Conservation (phyloP, 2,329 filamentous ascomycete species). For the Neoascochyta sp. region DNA sequence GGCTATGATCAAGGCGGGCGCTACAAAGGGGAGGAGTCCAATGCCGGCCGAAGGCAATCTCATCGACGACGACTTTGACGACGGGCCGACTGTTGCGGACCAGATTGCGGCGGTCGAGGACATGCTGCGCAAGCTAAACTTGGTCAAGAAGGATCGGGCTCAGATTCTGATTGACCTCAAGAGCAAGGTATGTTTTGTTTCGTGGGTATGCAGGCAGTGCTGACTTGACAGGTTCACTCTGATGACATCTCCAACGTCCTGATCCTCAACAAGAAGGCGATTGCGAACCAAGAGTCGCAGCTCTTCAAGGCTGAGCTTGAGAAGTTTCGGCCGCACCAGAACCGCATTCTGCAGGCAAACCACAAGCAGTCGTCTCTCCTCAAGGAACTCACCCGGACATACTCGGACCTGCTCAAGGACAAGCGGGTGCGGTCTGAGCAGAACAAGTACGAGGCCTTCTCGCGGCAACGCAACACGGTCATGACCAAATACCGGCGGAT, state of each 20-base stretch:
- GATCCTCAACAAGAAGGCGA: conserved; percentile 96
- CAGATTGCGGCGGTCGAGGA: conserved; percentile 89
- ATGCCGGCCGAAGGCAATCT: conserved; percentile 70
- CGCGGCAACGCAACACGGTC: conserved; percentile 74
- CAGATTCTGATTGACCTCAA: conserved; percentile 96
- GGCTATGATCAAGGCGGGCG: conserved; percentile 74
- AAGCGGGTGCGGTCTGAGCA: conserved; percentile 91
- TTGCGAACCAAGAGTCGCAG: conserved; percentile 85
- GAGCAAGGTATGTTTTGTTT: conserved; percentile 78
- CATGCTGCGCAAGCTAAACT: conserved; percentile 81
- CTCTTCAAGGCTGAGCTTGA: conserved; percentile 96
- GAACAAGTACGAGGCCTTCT: conserved; percentile 88
- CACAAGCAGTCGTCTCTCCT: conserved; percentile 93
- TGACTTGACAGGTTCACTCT: conserved; percentile 67
- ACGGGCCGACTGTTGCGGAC: conserved; percentile 73
- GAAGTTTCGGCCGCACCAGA: conserved; percentile 93
- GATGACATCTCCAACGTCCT: conserved; percentile 97
- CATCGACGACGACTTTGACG: conserved; percentile 89
- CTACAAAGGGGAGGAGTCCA: conserved; percentile 57
- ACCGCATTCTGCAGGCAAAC: conserved; percentile 82
- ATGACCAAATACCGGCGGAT: conserved; percentile 85
- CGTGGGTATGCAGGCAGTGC: too few relatives aligned
- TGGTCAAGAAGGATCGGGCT: conserved; percentile 85
- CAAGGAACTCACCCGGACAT: conserved; percentile 87
- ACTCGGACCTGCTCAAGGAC: conserved; percentile 85